Conservation (phyloP, 257 asterid species). For the Primulina tabacum region DNA sequence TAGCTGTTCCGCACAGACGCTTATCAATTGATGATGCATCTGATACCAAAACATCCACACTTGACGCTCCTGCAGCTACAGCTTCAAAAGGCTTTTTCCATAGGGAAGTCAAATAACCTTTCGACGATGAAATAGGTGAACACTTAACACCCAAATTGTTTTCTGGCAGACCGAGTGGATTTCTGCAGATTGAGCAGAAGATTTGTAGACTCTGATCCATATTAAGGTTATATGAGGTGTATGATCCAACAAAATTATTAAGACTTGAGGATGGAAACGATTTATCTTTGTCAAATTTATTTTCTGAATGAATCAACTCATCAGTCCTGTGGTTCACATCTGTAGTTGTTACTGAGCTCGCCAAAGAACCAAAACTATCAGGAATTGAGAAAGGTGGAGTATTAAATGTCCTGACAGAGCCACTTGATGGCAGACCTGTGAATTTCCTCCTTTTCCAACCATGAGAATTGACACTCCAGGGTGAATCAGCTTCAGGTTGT, state of each 20-base stretch:
- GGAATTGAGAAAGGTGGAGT: slow-evolving; percentile 35
- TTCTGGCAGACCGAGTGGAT: slow-evolving; percentile 67
- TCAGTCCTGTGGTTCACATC: slow-evolving; percentile 30
- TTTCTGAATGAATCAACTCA: slow-evolving; percentile 33
- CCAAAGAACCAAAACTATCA: slow-evolving; percentile 42
- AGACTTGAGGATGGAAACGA: slow-evolving; percentile 25
- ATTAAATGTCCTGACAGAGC: slow-evolving; percentile 37
- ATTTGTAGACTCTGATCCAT: slow-evolving; percentile 50
- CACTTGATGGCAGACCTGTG: slow-evolving; percentile 37
- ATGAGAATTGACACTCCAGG: slow-evolving; percentile 69
- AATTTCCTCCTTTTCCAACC: slow-evolving; percentile 62
- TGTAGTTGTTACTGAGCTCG: slow-evolving; percentile 40
- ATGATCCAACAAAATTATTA: slow-evolving; percentile 33
- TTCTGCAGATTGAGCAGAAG: slow-evolving; percentile 62
- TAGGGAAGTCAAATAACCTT: slow-evolving; percentile 62
- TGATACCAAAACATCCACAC: slow-evolving; percentile 54
- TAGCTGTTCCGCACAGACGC: slow-evolving; percentile 37
- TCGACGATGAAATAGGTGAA: slow-evolving; percentile 54
- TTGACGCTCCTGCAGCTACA: slow-evolving; percentile 33
- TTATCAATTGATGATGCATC: slow-evolving; percentile 52
- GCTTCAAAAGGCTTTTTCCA: slow-evolving; percentile 36
- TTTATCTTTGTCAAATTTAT: slow-evolving; percentile 28
- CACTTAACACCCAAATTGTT: slow-evolving; percentile 46
- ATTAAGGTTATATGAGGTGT: slow-evolving; percentile 31
- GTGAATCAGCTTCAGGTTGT: slow-evolving; percentile 52